Base-by-base conservation (phyloP, 495 filamentous ascomycete genomes). In the Trichoderma orchidacearum region DNA sequence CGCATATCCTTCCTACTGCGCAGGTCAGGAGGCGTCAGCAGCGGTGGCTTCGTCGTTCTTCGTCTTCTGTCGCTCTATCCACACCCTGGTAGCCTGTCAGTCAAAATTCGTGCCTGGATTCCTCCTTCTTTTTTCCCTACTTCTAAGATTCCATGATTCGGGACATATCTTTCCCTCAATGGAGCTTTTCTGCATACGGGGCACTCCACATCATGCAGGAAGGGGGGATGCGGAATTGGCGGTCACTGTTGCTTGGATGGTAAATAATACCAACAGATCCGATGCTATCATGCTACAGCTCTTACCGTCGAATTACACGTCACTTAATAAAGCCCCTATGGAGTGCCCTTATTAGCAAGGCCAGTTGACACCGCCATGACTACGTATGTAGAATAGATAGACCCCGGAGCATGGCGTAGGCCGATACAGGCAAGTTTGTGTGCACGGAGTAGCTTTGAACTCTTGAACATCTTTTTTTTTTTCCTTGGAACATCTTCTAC, bases 401-500 rank as follows among this genome's bases (percentile, higher is more conserved):
- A n/a, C n/a, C n/a, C n/a, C n/a, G n/a, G n/a, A n/a, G n/a, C n/a
- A n/a, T n/a, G n/a, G n/a, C n/a, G n/a, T n/a, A n/a, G n/a, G n/a
- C n/a, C 11, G 32, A 35, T 35, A 13, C 5, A 35, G 12, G 12
- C 12, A 35, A 13, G 11, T 35, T 9, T n/a, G 32, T 8, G 15
- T 25, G 13, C 7, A 25, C 21, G 13, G 5, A 25, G 15, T 48
- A 7, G 34, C 13, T n/a, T 11, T 15, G 4, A 36, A 15, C 12
- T 36, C 34, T 36, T 36, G 9, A 12, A 27, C 6, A 4, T 12
- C 12, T 27, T 3, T 48, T 11, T 28, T 48, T 11, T 25, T 48
- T 25, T n/a, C n/a, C 32, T 35, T n/a, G n/a, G 32, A 12, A 17
- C 4, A 15, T 30, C 18, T 8, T 38, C 64, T 68, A 85, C 86